Evolutionary conservation across 805 yeast species (phyloP).

Genomic region (Priceomyces medius): DNA sequence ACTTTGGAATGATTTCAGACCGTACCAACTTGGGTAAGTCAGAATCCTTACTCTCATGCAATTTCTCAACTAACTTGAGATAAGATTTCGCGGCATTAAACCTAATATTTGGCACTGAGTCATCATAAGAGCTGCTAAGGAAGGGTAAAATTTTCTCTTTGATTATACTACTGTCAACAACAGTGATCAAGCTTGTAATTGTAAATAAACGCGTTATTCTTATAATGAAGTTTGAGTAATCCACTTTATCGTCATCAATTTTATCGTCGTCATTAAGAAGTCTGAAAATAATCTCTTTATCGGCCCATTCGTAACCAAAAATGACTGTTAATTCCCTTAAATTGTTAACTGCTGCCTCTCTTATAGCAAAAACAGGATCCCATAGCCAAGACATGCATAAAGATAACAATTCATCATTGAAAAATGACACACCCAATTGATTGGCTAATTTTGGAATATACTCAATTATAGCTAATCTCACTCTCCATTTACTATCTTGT

Average conservation of each 20-base stretch:
- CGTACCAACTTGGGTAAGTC: slow-evolving; percentile 28
- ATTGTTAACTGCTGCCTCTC: slow-evolving; percentile 93
- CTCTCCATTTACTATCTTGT: slow-evolving; percentile 97
- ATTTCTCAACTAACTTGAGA: slow-evolving; percentile 55
- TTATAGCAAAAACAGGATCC: slow-evolving; percentile 95
- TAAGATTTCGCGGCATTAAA: slow-evolving; percentile 92
- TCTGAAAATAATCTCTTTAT: slow-evolving; percentile 75
- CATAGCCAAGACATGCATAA: slow-evolving; percentile 97
- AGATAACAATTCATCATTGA: slow-evolving; percentile 86
- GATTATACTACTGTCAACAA: slow-evolving; percentile 55
- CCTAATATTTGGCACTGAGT: slow-evolving; percentile 91
- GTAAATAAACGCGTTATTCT: slow-evolving; percentile 90
- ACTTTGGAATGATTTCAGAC: slow-evolving; percentile 57
- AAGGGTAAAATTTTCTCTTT: slow-evolving; percentile 75
- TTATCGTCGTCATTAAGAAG: slow-evolving; percentile 45
- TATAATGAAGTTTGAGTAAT: slow-evolving; percentile 77
- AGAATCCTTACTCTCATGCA: slow-evolving; percentile 25
- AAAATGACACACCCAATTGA: slow-evolving; percentile 89
- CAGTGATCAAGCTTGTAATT: slow-evolving; percentile 77
- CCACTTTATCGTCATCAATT: slow-evolving; percentile 35
- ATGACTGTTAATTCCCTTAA: slow-evolving; percentile 75
- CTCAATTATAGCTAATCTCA: slow-evolving; percentile 92
- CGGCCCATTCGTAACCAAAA: slow-evolving; percentile 94
- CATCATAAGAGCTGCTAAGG: slow-evolving; percentile 65
- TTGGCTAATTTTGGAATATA: slow-evolving; percentile 93